These are phyloP conservation scores for Cladosporium colombiae DNA, from an alignment of 2,329 filamentous ascomycete species.

Conservation along the genomic window DNA sequence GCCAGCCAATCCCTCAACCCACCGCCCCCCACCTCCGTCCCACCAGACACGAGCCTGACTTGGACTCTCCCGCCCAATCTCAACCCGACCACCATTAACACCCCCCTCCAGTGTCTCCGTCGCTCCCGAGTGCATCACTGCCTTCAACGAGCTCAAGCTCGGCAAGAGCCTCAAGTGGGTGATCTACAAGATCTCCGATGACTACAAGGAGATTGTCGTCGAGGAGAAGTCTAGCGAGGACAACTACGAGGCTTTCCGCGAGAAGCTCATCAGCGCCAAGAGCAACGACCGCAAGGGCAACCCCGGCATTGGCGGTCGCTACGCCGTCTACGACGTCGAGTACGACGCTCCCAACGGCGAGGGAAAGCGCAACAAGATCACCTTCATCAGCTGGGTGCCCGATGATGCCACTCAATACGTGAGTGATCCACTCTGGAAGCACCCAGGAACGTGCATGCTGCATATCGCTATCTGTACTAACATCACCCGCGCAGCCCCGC, in stretches of 20 bases:
- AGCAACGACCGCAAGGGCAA: constrained; percentile 67
- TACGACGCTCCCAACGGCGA: constrained; percentile 72
- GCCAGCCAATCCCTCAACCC: neutral
- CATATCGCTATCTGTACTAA: neutral
- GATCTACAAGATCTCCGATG: constrained; percentile 83
- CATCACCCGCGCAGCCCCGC: constrained; percentile 61
- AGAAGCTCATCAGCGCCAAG: constrained; percentile 73
- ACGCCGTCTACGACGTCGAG: constrained; percentile 83
- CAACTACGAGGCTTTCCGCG: constrained; percentile 73
- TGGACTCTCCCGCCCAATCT: neutral
- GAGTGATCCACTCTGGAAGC: constrained; percentile 38
- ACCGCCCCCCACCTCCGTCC: neutral
- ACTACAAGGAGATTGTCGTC: constrained; percentile 79
- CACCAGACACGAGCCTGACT: neutral
- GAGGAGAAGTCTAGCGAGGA: constrained; percentile 68
- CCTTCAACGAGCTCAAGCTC: constrained; percentile 82
- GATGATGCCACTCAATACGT: constrained; percentile 80
- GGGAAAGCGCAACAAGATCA: constrained; percentile 73
- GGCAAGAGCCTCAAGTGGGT: constrained; percentile 77
- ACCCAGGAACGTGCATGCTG: neutral
- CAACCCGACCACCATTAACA: neutral
- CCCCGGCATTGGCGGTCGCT: constrained; percentile 66
- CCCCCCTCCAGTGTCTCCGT: constrained; percentile 63
- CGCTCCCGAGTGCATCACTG: constrained; percentile 66
- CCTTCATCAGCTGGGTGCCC: constrained; percentile 77